Percentiles rank a stretch among this genome's conserved stretches.
phyloP scores from a whole-genome alignment of 441 rosid genomes.

The Sinapis alba region DNA sequence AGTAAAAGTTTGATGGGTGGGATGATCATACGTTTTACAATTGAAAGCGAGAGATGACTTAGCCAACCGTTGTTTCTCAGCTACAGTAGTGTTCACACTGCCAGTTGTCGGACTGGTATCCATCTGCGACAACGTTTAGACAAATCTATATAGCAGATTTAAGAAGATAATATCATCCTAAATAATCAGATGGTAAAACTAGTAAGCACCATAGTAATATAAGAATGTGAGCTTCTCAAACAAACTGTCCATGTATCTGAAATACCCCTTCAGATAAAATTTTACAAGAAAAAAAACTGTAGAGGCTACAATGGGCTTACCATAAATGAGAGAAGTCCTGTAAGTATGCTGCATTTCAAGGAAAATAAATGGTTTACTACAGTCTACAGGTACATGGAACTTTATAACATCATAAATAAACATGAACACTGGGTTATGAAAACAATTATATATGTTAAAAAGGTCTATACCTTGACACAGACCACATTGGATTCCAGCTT shows the following conservation, averaged over 20 bases:
- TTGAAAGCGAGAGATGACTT: constrained; percentile 91
- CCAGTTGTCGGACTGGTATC: constrained; percentile 98
- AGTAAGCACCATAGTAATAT: constrained; percentile 17
- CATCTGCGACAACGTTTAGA: constrained; percentile 54
- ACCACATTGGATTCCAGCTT: constrained; percentile 99
- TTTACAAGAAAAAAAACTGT: background rate
- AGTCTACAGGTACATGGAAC: background rate
- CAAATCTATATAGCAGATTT: background rate
- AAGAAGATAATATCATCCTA: background rate
- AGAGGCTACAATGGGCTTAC: constrained; percentile 52
- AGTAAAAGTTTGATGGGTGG: background rate
- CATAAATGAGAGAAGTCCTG: constrained; percentile 99
- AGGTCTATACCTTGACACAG: constrained; percentile 79
- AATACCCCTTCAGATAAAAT: background rate
- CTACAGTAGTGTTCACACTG: constrained; percentile 77
- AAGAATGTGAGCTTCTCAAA: constrained; percentile 2
- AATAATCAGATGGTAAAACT: background rate
- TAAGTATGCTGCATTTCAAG: constrained; percentile 86
- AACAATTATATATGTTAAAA: background rate
- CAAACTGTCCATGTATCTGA: background rate
- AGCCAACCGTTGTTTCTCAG: constrained; percentile 88
- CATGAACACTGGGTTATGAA: background rate
- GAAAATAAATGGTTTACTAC: constrained; percentile 10
- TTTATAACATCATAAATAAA: background rate
- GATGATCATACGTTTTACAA: constrained; percentile 83